Evolutionary conservation across 106 monocot genomes (phyloP), one percentile per base, ranked within the genome.

Genomic region (Dendrobium catenatum): DNA sequence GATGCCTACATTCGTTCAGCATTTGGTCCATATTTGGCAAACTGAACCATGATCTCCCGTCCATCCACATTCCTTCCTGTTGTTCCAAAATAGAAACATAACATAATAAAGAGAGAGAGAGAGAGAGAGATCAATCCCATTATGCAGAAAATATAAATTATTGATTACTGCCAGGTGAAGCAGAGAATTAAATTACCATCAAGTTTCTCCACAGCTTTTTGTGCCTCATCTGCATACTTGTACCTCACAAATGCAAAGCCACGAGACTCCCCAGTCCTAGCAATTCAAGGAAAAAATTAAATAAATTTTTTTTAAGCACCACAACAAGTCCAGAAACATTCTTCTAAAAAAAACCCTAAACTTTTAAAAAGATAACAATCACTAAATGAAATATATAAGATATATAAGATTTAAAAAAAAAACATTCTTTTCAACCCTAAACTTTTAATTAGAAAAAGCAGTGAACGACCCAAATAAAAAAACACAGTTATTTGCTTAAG

Each of bases 161-260:
- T 11, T 37, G 33, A 72, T 15, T 22, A 17, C 31, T 55, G 9
- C 3, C 4, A 16, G 77, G 4, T 1, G 3, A 0, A 77, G 26
- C 24, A 15, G 8, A n/a, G 70, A 37, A 70, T 37, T 54, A 83
- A 24, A 27, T 31, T 58, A 84, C 96, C 96, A 81, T 96, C 96
- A 64, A 96, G 91, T 74, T 77, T 94, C 1, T 96, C 96, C 10
- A 96, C 96, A 20, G 96, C 96, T 78, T 87, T 93, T 77, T 94
- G 90, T 8, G 94, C 96, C 86, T 96, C 96, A 31, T 94, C 90
- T 6, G 91, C 91, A 46, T 96, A 92, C 68, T 93, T 94, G 82
- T 94, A 96, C 75, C 94, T 83, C 86, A 96, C 96, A 56, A 96
- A 96, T n/a, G 94, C 96, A 81, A 96, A 96, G 0, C 96, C 96